Evolutionary conservation across 2,329 filamentous ascomycete species (phyloP).

Genomic region (Myriosclerotinia duriaeana): DNA sequence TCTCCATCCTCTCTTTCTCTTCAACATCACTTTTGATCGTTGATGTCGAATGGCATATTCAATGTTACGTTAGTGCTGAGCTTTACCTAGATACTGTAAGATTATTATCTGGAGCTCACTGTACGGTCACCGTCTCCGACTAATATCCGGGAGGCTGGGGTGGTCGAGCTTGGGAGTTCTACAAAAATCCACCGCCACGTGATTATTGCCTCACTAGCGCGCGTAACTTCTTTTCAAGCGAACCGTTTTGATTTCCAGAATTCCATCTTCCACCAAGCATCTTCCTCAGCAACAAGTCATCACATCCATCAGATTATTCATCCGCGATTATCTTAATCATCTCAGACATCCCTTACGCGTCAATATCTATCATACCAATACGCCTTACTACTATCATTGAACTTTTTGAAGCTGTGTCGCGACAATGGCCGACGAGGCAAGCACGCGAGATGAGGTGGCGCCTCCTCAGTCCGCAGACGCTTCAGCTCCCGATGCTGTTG

Average conservation of each 20-base stretch:
- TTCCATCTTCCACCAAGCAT: slow-evolving; percentile 24
- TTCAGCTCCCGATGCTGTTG: slow-evolving; percentile 25
- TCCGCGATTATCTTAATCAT: slow-evolving; percentile 25
- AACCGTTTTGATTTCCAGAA: slow-evolving; percentile 29
- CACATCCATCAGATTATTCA: slow-evolving; percentile 29
- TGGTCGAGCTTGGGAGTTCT: slow-evolving; percentile 23
- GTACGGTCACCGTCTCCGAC: slow-evolving; percentile 18
- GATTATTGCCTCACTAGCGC: slow-evolving; percentile 23
- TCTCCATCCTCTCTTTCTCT: slow-evolving; percentile 9
- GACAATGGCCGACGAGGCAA: slow-evolving; percentile 38
- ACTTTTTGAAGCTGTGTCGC: slow-evolving; percentile 29
- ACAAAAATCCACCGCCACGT: slow-evolving; percentile 25
- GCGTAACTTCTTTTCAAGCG: slow-evolving; percentile 27
- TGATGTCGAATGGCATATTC: slow-evolving; percentile 11
- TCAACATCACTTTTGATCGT: slow-evolving; percentile 12
- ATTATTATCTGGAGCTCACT: slow-evolving; percentile 19
- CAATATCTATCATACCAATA: slow-evolving; percentile 19
- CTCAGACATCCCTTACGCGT: slow-evolving; percentile 32
- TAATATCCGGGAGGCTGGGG: slow-evolving; percentile 24
- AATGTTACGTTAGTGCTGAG: slow-evolving; percentile 13
- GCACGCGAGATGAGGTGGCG: slow-evolving; percentile 28
- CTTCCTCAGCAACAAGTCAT: slow-evolving; percentile 28
- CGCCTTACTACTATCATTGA: slow-evolving; percentile 23
- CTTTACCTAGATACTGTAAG: slow-evolving; percentile 2
- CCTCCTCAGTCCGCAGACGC: slow-evolving; percentile 28